Percentiles rank a stretch among this genome's conserved stretches.
Evolutionary conservation across 2,329 filamentous ascomycete genomes (phyloP).

Genomic region (Fusarium domesticum): DNA sequence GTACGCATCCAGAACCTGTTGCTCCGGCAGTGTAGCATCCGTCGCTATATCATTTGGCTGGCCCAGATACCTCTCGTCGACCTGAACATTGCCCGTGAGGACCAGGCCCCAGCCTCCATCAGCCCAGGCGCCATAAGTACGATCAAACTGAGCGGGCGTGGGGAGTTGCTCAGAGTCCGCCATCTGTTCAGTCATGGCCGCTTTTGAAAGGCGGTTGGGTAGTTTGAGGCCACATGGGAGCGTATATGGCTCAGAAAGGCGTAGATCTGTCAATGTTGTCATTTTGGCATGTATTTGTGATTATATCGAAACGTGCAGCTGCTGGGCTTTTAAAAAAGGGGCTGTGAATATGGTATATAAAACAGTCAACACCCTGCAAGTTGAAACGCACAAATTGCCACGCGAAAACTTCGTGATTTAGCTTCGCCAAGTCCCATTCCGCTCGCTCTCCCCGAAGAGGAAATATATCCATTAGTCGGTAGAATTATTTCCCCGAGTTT

Average conservation of each 20-base stretch:
- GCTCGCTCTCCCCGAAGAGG: no score
- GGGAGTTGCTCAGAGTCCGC: constrained; percentile 43
- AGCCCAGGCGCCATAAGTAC: constrained; percentile 53
- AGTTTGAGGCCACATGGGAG: constrained; percentile 54
- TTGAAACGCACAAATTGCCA: no score
- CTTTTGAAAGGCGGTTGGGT: constrained; percentile 52
- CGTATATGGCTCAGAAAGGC: constrained; percentile 39
- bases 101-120: constrained; percentile 52
- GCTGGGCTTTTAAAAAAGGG: no score
- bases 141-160: constrained; percentile 36
- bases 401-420: no score
- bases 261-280: constrained; percentile 6
- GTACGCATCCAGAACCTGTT: constrained; percentile 37
- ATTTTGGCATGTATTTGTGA: no score
- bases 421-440: no score
- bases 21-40: constrained; percentile 20
- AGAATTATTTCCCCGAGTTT: no score
- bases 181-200: constrained; percentile 49
- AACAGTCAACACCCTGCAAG: no score
- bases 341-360: no score
- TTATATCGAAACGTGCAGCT: no score
- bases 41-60: constrained; percentile 34
- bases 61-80: constrained; percentile 40
- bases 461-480: no score
- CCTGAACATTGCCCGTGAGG: constrained; percentile 49